A percentile compares a stretch with the other conserved stretches of the same genome.
Conservation (phyloP, 2,329 filamentous ascomycete species). For the Podosphaera xanthii region DNA sequence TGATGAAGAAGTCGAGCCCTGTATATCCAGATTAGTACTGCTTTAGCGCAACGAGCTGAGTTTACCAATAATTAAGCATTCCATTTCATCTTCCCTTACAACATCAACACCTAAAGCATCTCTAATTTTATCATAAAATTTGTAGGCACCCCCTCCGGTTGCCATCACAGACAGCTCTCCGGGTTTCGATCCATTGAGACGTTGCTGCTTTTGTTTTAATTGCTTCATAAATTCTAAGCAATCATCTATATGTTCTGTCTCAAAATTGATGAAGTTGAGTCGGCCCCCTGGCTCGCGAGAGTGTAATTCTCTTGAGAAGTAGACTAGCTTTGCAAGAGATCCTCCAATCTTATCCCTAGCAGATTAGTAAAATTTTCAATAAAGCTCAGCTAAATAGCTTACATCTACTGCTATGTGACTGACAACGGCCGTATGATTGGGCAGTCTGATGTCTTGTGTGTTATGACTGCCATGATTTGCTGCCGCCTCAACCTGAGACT, state of each 20-base stretch:
- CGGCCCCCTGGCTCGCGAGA: slow-evolving; percentile 65
- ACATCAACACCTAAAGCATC: slow-evolving; percentile 72
- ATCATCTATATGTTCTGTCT: slow-evolving; percentile 82
- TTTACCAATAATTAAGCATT: slow-evolving; percentile 80
- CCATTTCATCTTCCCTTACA: slow-evolving; percentile 90
- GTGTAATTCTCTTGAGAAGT: slow-evolving; percentile 75
- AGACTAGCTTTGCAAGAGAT: slow-evolving; percentile 86
- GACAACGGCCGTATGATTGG: slow-evolving; percentile 83
- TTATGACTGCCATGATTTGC: slow-evolving; percentile 33
- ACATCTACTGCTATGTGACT: slow-evolving; percentile 95
- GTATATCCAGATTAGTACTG: slow-evolving; percentile 3
- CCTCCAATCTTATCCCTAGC: slow-evolving; percentile 52
- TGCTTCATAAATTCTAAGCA: slow-evolving; percentile 82
- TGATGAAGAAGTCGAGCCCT: slow-evolving; percentile 97
- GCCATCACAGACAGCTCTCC: slow-evolving; percentile 78
- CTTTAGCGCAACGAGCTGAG: neutral
- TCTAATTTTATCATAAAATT: slow-evolving; percentile 82
- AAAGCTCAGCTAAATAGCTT: slow-evolving; percentile 20
- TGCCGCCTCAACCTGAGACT: slow-evolving; percentile 12
- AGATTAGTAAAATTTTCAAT: neutral
- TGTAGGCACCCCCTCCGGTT: slow-evolving; percentile 86
- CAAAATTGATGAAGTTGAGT: slow-evolving; percentile 87
- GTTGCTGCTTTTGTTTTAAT: slow-evolving; percentile 60
- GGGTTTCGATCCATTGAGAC: slow-evolving; percentile 46
- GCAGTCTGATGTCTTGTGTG: slow-evolving; percentile 82